Evolutionary conservation across 768 basidiomycete genomes (phyloP).

Genomic region (Hortiboletus flavorubellus): DNA sequence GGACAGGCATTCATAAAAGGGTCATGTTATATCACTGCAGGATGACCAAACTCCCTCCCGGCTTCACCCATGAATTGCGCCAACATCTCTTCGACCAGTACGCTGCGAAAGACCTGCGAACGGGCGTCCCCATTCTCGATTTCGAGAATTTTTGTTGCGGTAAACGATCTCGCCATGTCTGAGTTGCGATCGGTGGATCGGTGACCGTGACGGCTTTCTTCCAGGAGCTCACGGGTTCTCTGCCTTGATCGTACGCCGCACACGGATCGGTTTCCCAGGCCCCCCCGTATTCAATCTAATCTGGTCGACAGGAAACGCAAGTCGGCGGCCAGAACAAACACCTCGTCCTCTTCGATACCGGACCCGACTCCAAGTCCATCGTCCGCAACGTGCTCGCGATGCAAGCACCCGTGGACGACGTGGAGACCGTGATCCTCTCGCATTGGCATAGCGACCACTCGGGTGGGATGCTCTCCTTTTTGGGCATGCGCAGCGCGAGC

Average conservation of each 20-base stretch:
- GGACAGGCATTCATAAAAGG: not conserved
- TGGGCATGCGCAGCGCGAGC: constrained; percentile 40
- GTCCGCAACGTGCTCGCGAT: constrained; percentile 68
- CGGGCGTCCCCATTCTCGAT: constrained; percentile 63
- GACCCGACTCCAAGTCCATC: constrained; percentile 73
- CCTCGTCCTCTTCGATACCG: constrained; percentile 78
- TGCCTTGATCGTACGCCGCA: constrained; percentile 61
- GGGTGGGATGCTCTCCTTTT: constrained; percentile 67
- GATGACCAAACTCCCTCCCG: constrained; percentile 78
- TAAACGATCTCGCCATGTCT: constrained; percentile 27
- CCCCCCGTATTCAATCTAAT: not conserved
- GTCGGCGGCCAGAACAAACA: constrained; percentile 42
- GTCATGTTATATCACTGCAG: constrained; percentile 31
- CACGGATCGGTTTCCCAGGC: not conserved
- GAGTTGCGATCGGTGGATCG: not conserved
- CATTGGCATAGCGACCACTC: constrained; percentile 81
- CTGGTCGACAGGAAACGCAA: constrained; percentile 50
- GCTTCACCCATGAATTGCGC: constrained; percentile 69
- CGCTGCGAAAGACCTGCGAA: constrained; percentile 40
- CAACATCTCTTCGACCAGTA: constrained; percentile 55
- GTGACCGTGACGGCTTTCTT: not conserved
- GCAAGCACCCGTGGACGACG: constrained; percentile 46
- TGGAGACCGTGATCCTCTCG: constrained; percentile 68
- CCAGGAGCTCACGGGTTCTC: constrained; percentile 82
- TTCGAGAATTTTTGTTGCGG: constrained; percentile 71